Conservation (phyloP, 106 monocot genomes). For the Acorus calamus region DNA sequence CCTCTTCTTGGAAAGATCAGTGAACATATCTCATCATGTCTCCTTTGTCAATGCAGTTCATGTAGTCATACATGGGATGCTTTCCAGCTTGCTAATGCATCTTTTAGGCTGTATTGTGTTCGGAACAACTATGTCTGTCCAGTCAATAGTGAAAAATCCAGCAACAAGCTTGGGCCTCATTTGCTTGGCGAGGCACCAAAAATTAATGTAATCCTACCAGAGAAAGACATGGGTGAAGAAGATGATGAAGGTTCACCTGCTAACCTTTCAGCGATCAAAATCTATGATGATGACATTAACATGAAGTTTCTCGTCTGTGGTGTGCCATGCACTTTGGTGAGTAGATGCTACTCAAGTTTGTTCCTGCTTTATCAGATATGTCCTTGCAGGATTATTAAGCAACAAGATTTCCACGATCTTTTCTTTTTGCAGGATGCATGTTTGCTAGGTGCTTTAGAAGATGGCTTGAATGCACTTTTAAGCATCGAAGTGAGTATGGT, state of each 20-base stretch:
- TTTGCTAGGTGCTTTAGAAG: constrained; percentile 75
- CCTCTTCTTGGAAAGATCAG: background rate
- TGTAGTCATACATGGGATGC: constrained; percentile 87
- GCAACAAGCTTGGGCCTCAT: constrained; percentile 41
- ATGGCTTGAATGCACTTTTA: constrained; percentile 88
- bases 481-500: constrained; percentile 78
- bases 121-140: constrained; percentile 31
- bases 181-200: constrained; percentile 79
- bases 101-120: constrained; percentile 7
- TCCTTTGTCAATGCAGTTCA: constrained; percentile 39
- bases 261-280: constrained; percentile 53
- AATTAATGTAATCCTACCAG: constrained; percentile 41
- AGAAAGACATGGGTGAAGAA: constrained; percentile 29
- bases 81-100: constrained; percentile 44
- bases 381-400: background rate
- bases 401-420: background rate
- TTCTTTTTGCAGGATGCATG: constrained; percentile 63
- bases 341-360: constrained; percentile 5
- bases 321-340: constrained; percentile 61
- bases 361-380: background rate
- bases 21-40: background rate
- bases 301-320: constrained; percentile 83
- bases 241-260: constrained; percentile 35
- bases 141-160: constrained; percentile 22
- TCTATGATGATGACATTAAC: constrained; percentile 69